Percentiles rank a stretch among this genome's conserved stretches.
Evolutionary conservation across 2,329 filamentous ascomycete species (phyloP).

Genomic region (Elsinoe australis): DNA sequence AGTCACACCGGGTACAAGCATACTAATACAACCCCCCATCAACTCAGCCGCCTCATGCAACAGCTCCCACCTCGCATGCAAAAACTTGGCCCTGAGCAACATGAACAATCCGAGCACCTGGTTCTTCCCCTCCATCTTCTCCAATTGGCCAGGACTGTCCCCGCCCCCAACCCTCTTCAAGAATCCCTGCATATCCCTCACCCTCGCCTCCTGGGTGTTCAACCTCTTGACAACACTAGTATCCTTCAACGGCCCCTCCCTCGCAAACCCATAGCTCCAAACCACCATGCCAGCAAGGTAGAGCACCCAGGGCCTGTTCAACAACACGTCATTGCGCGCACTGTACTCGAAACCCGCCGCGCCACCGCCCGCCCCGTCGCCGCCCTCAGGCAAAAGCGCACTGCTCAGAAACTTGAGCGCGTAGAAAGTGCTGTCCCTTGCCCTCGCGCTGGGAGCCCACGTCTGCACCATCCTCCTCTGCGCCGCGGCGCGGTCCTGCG

Average conservation of each 20-base stretch:
- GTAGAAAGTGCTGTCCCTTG: slow-evolving; percentile 86
- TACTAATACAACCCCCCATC: slow-evolving; percentile 70
- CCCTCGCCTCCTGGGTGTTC: slow-evolving; percentile 55
- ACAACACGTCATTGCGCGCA: slow-evolving; percentile 76
- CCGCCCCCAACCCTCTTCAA: slow-evolving; percentile 65
- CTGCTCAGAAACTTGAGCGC: slow-evolving; percentile 80
- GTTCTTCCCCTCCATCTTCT: slow-evolving; percentile 67
- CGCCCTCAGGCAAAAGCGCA: slow-evolving; percentile 62
- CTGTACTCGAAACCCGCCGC: slow-evolving; percentile 54
- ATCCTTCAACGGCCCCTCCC: slow-evolving; percentile 66
- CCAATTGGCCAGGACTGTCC: slow-evolving; percentile 67
- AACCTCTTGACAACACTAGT: slow-evolving; percentile 39
- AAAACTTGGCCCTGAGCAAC: slow-evolving; percentile 73
- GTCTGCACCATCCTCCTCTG: slow-evolving; percentile 75
- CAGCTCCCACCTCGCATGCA: slow-evolving; percentile 80
- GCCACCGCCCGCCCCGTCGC: slow-evolving; percentile 22
- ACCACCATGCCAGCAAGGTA: slow-evolving; percentile 89
- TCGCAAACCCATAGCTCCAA: slow-evolving; percentile 88
- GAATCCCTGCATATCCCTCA: slow-evolving; percentile 71
- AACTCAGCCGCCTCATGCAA: slow-evolving; percentile 78
- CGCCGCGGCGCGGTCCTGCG: slow-evolving; percentile 70
- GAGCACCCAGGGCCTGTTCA: slow-evolving; percentile 90
- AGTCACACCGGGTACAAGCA: slow-evolving; percentile 34
- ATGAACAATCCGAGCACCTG: slow-evolving; percentile 72
- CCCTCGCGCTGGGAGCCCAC: slow-evolving; percentile 84